Evolutionary conservation across 768 basidiomycete species (phyloP).

Genomic region (Cystobasidium ongulense): DNA sequence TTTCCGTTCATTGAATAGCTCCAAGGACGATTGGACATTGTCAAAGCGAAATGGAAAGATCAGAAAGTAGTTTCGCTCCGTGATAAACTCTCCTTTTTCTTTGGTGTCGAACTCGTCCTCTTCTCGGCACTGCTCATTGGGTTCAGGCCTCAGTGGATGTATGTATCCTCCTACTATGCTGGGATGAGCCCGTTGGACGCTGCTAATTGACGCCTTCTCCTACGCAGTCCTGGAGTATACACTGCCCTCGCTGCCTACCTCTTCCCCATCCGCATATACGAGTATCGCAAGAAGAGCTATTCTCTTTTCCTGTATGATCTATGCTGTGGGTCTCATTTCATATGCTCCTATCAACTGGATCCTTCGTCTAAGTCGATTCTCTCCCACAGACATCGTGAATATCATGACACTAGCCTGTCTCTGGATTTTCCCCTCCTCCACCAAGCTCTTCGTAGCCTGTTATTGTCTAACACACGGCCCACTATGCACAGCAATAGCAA

Average conservation of each 20-base stretch:
- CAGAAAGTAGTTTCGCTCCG: not conserved
- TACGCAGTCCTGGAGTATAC: slow-evolving; percentile 68
- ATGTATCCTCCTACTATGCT: not conserved
- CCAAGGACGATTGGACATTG: slow-evolving; percentile 63
- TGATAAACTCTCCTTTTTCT: slow-evolving; percentile 78
- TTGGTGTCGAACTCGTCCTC: slow-evolving; percentile 70
- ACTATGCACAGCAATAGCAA: slow-evolving; percentile 56
- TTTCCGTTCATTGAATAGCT: slow-evolving; percentile 51
- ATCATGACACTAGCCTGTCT: slow-evolving; percentile 84
- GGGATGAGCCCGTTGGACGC: too few species aligned
- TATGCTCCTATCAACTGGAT: not conserved
- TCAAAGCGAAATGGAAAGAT: slow-evolving; percentile 85
- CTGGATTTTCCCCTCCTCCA: slow-evolving; percentile 73
- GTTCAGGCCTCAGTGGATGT: slow-evolving; percentile 70
- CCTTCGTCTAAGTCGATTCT: slow-evolving; percentile 35
- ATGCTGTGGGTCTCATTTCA: slow-evolving; percentile 1
- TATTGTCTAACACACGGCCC: slow-evolving; percentile 76
- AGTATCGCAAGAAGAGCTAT: slow-evolving; percentile 84
- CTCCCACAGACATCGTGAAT: slow-evolving; percentile 70
- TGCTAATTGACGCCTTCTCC: not conserved
- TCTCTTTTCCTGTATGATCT: slow-evolving; percentile 62
- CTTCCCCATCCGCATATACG: slow-evolving; percentile 70
- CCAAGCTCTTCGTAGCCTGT: slow-evolving; percentile 76
- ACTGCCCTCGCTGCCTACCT: slow-evolving; percentile 68
- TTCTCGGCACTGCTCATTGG: slow-evolving; percentile 78